Base-by-base conservation (phyloP, 192 early-diverging fungal genomes). In the Allomyces arbusculus region DNA sequence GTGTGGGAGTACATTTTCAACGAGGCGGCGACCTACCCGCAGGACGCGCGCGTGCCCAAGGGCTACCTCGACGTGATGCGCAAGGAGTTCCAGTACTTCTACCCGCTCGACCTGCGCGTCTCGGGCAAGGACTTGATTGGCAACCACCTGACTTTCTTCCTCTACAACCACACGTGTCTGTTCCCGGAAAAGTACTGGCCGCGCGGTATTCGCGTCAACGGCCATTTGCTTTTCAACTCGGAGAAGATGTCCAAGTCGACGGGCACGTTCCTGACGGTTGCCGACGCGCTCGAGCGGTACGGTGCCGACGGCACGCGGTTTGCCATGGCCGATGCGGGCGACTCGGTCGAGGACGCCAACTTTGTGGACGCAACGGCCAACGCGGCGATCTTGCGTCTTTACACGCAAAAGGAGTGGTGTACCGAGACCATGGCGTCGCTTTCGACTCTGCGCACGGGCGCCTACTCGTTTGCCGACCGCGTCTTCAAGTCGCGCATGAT, bases 211-310 rank as follows among this genome's bases (percentile, higher is more conserved):
- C 90, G 93, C 26, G 79, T 81, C 66, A 99, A 99, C 78, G 94
- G 96, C 44, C 94, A 96, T 71, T 78, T 99, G 77, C 79, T 94
- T 75, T 74, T 99, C 65, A 96, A 99, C 76, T 74, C 82, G 55
- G 87, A 91, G 28, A 99, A 99, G 83, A 99, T 99, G 96, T 84
- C 89, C 68, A 99, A 99, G 76, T 91, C 88, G 22, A 94, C 90
- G 10, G 96, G 96, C 55, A 99, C 96, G 81, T 94, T 91, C 70
- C 74, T 97, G 76, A 94, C 86, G 50, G 73, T 94, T 64, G 69
- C 74, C 63, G 86, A 96, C 64, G 82, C 88, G 19, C 74, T 90
- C 43, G 80, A 84, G 40, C 86, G 82, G 68, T 99, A 88, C 67
- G 93, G 96, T 68, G 94, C 96, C 50, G 96, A 99, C 73, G 96